Base-by-base conservation (phyloP, 2,329 filamentous ascomycete species). In the Alternaria arbusti region DNA sequence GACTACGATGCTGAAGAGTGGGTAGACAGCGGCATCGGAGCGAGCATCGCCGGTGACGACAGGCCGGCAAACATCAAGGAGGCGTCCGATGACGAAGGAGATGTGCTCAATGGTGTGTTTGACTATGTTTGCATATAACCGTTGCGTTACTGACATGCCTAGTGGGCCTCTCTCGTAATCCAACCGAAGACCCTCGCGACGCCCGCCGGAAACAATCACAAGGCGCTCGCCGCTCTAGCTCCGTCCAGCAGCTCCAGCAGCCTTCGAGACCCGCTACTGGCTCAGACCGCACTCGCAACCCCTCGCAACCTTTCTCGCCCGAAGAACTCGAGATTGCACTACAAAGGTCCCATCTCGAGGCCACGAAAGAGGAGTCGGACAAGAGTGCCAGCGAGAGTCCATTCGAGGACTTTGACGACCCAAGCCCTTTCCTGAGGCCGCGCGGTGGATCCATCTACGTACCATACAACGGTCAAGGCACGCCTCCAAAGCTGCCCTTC, bases 301-400 rank as follows among this genome's bases (percentile, higher is more conserved):
- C 75, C n/a, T 74, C 74, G 67, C 69, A 70, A 23, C 80, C 80
- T 2, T 85, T 84, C 66, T 78, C 82, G 3, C 76, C 81, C 25
- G 80, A 83, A 54, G 82, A 84, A 26, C 77, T 85, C 49, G 79
- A 80, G 45, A 70, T 81, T 9, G 83, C 83, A 0, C 69, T 84
- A 56, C 74, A 81, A 54, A 74, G 77, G 44, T 82, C 81, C 5
- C 79, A 82, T 46, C 70, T 79, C 13, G 76, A 77, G 47, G 63
- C 71, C 10, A 73, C 73, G 6, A 71, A 70, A 30, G 73, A 77
- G 51, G 75, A 78, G 47, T 71, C 67, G 23, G 75, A 75, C 46
- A 66, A 67, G 54, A 75, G 74, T 58, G 65, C 70, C 9, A 59
- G 61, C 17, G 63, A 58, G 17, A 73, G 67, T 12, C 70, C 72